These are phyloP conservation scores for Hibiscus mutabilis DNA, from an alignment of 345 rosid species.

Conservation along the genomic window DNA sequence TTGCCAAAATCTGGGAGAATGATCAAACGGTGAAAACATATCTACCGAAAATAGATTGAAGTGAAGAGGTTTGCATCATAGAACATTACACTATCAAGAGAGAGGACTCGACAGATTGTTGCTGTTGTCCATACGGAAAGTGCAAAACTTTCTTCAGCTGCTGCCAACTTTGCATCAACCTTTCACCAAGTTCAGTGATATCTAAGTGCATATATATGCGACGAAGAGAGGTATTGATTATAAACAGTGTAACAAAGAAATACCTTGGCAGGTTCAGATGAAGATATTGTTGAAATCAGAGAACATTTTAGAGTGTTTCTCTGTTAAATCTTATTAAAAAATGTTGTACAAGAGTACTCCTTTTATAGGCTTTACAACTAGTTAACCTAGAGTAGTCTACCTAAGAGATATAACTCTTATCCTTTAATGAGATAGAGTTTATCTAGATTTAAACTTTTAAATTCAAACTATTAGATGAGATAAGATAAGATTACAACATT, in stretches of 20 bases:
- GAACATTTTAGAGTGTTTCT: no score
- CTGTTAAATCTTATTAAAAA: no score
- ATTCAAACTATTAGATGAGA: no score
- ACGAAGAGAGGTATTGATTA: neutral
- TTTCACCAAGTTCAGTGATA: slow-evolving; percentile 26
- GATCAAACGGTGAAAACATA: slow-evolving; percentile 13
- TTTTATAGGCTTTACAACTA: no score
- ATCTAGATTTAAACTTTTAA: no score
- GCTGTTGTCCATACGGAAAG: slow-evolving; percentile 97
- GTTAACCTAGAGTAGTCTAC: no score
- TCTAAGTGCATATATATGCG: slow-evolving; percentile 12
- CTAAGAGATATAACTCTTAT: no score
- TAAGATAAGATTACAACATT: no score
- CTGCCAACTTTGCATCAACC: slow-evolving; percentile 64
- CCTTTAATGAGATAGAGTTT: no score
- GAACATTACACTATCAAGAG: slow-evolving; percentile 78
- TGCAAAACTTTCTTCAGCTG: slow-evolving; percentile 87
- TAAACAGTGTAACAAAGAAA: neutral
- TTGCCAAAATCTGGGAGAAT: slow-evolving; percentile 61
- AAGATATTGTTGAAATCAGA: no score
- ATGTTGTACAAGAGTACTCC: no score
- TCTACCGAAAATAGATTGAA: neutral
- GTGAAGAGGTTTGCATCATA: slow-evolving; percentile 17
- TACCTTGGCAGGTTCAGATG: slow-evolving; percentile 68
- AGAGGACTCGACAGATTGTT: slow-evolving; percentile 84